A percentile compares a stretch with the other conserved stretches of the same genome.
These are phyloP conservation scores for Calonectria hongkongensis DNA, from an alignment of 2,329 filamentous ascomycete genomes.

Conservation along the genomic window DNA sequence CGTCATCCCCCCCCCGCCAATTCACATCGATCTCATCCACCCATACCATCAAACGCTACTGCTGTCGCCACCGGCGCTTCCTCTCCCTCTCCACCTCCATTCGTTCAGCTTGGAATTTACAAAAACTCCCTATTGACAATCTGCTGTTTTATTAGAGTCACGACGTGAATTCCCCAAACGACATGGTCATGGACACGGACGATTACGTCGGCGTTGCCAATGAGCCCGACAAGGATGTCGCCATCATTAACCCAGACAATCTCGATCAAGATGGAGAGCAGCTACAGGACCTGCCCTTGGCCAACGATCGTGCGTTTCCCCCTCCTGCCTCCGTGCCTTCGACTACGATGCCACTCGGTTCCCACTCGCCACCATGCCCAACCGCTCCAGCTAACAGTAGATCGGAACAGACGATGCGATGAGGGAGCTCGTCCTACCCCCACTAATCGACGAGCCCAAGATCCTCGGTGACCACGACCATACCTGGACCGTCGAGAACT, in stretches of 20 bases:
- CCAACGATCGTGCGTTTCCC: conserved; percentile 71
- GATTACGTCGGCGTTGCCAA: conserved; percentile 72
- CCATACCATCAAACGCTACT: conserved; percentile 27
- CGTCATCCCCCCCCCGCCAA: conserved; percentile 46
- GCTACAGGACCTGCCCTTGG: conserved; percentile 68
- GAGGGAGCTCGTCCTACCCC: conserved; percentile 85
- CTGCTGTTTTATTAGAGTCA: conserved; percentile 64
- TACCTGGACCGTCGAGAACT: conserved; percentile 93
- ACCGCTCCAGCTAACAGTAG: conserved; percentile 46
- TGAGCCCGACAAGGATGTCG: conserved; percentile 70
- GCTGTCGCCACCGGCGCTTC: conserved; percentile 41
- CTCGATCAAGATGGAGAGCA: conserved; percentile 69
- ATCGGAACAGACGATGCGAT: conserved; percentile 83
- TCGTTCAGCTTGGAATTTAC: conserved; percentile 46
- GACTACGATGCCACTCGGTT: conserved; percentile 2
- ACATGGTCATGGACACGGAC: conserved; percentile 74
- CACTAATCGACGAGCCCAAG: conserved; percentile 84
- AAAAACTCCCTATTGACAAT: conserved; percentile 52
- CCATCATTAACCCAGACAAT: conserved; percentile 73
- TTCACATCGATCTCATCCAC: conserved; percentile 39
- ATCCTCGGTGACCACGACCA: conserved; percentile 83
- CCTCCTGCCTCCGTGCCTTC: conserved; percentile 22
- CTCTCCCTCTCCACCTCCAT: conserved; percentile 43
- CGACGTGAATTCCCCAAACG: conserved; percentile 73
- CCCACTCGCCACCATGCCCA: conserved; percentile 24